Evolutionary conservation across 2,329 filamentous ascomycete species (phyloP), one percentile per base, ranked within the genome.

Genomic region (Talaromyces sp.): DNA sequence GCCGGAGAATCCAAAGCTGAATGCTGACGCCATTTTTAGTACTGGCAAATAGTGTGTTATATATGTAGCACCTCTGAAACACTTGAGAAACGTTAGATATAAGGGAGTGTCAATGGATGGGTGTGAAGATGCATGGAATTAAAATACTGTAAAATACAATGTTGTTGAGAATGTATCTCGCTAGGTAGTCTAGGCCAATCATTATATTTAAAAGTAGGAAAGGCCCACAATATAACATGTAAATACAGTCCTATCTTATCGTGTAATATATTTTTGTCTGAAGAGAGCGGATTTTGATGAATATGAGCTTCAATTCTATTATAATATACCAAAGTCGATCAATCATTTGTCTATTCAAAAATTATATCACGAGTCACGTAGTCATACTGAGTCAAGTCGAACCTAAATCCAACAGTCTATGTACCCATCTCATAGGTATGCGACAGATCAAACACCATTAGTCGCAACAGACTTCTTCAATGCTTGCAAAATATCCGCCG

Each of bases 401-500:
- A 37, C 35, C 47, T 50, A 31, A 50, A n/a, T 11, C 3, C 27
- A 52, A 33, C 16, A 3, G 19, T 56, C 31, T 56, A 56, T 37
- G 10, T 54, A 4, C 9, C 13, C 35, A 37, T 37, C 13, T 24
- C 3, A 37, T 54, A n/a, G n/a, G 3, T 56, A 16, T 56, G 33
- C n/a, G 13, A 14, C 1, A 19, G 1, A 33, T 59, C 22, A 59
- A 59, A 14, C 56, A 59, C 84, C 4, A 60, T 63, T 66, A 37
- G 37, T 13, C 22, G 54, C 82, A 47, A 91, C 87, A 1, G 92
- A 92, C 78, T 85, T 87, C 78, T 95, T 90, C 48, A 98, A 80
- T 4, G 95, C 95, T 77, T 91, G 89, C 69, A 93, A 77, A 16
- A 96, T 88, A 82, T 99, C 95, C 47, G 84, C 85, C 72, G 88